Conservation (phyloP, 495 filamentous ascomycete species). For the Articulospora tetracladia region DNA sequence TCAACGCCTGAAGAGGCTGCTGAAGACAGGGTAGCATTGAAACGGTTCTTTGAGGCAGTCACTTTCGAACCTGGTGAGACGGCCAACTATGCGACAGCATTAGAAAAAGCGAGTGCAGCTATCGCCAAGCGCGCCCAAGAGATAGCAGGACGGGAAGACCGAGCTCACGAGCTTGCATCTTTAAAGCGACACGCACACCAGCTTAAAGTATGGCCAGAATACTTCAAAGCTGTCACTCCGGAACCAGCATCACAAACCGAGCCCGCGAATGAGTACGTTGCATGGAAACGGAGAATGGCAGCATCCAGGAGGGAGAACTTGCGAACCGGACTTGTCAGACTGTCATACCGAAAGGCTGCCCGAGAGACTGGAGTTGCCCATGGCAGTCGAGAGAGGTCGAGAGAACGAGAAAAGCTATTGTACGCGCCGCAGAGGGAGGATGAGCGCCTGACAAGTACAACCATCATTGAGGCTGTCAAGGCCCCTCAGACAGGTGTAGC, state of each 20-base stretch:
- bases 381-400: constrained; percentile 34
- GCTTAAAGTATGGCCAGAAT: constrained; percentile 31
- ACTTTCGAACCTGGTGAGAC: not conserved
- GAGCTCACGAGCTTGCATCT: constrained; percentile 45
- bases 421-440: constrained; percentile 51
- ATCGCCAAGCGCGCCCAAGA: not conserved
- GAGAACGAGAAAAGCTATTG: constrained; percentile 41
- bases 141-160: constrained; percentile 25
- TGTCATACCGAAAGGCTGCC: constrained; percentile 51
- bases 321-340: constrained; percentile 54
- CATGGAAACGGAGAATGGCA: constrained; percentile 62
- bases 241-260: constrained; percentile 22
- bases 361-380: constrained; percentile 35
- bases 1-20: not conserved
- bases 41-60: not conserved
- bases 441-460: constrained; percentile 56
- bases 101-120: not conserved
- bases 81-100: not conserved
- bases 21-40: not conserved
- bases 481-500: constrained; percentile 28
- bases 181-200: not conserved
- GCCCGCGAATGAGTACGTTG: constrained; percentile 43
- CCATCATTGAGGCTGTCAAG: constrained; percentile 39
- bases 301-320: constrained; percentile 57
- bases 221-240: constrained; percentile 42